phyloP scores from a whole-genome alignment of 768 basidiomycete species.

The Floccularia luteovirens region DNA sequence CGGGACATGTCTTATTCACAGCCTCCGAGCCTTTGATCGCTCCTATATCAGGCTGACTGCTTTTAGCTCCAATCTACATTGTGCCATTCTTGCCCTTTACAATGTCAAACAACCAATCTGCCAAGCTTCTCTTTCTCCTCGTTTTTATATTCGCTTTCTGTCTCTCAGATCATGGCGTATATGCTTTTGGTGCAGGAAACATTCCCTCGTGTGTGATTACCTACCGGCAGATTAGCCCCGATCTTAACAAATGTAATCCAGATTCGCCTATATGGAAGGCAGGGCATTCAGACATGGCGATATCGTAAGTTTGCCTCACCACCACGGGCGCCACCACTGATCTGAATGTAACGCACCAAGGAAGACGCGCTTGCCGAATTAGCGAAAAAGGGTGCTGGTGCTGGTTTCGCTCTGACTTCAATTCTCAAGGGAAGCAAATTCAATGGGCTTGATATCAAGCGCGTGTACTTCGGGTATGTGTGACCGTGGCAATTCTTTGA shows the following conservation, averaged over 20 bases:
- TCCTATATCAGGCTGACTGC: neutral
- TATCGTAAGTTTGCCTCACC: conserved; percentile 41
- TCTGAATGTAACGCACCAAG: conserved; percentile 22
- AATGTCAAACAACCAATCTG: conserved; percentile 27
- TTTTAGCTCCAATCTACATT: neutral
- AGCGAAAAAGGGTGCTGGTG: conserved; percentile 44
- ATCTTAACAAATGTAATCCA: conserved; percentile 17
- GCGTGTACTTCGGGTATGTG: conserved; percentile 73
- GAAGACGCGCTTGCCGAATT: conserved; percentile 64
- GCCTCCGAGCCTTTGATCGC: no score
- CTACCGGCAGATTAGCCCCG: conserved; percentile 5
- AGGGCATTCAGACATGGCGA: conserved; percentile 86
- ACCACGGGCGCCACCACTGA: conserved; percentile 5
- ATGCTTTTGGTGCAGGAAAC: conserved; percentile 81
- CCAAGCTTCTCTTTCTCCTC: conserved; percentile 37
- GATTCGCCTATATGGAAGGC: conserved; percentile 83
- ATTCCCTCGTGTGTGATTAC: conserved; percentile 56
- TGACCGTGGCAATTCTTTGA: neutral
- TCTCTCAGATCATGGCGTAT: conserved; percentile 48
- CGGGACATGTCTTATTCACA: no score
- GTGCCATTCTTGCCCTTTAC: conserved; percentile 1
- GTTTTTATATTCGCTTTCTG: conserved; percentile 48
- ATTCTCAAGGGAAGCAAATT: conserved; percentile 66
- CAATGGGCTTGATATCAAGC: conserved; percentile 72
- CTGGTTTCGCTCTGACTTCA: conserved; percentile 50